phyloP scores from a whole-genome alignment of 106 monocot species.

The Agapanthus africanus region DNA sequence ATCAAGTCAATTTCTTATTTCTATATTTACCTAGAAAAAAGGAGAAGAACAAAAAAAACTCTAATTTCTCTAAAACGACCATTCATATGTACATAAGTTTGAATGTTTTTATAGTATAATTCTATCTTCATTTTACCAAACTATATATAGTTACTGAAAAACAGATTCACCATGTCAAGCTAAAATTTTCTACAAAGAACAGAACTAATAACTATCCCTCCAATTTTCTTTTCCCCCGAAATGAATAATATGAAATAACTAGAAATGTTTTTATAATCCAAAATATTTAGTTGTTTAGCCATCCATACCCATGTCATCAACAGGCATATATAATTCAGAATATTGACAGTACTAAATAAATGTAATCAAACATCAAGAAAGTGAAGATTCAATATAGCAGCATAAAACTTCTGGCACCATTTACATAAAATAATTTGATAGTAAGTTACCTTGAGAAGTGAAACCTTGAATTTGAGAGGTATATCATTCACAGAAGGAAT shows the following conservation, averaged over 20 bases:
- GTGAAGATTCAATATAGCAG: not conserved
- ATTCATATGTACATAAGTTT: too few species aligned
- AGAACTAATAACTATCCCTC: too few species aligned
- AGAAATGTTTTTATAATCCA: not conserved
- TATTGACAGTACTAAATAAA: not conserved
- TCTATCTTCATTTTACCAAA: not conserved
- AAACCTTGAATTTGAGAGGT: constrained; percentile 86
- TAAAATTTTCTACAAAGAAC: not conserved
- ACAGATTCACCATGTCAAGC: not conserved
- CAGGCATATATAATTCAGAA: not conserved
- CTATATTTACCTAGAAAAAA: too few species aligned
- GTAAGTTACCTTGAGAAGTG: constrained; percentile 77
- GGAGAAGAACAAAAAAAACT: too few species aligned
- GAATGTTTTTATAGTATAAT: not conserved
- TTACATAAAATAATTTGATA: not conserved
- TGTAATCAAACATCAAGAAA: not conserved
- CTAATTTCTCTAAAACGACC: too few species aligned
- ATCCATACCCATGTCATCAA: not conserved
- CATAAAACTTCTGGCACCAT: not conserved
- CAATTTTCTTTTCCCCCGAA: too few species aligned
- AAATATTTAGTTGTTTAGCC: too few species aligned
- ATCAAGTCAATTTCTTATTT: too few species aligned
- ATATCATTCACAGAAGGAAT: constrained; percentile 94
- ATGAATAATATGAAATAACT: too few species aligned
- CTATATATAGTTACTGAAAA: not conserved